These are phyloP conservation scores for Madurella mycetomatis DNA, from an alignment of 2,329 filamentous ascomycete genomes.

Conservation along the genomic window DNA sequence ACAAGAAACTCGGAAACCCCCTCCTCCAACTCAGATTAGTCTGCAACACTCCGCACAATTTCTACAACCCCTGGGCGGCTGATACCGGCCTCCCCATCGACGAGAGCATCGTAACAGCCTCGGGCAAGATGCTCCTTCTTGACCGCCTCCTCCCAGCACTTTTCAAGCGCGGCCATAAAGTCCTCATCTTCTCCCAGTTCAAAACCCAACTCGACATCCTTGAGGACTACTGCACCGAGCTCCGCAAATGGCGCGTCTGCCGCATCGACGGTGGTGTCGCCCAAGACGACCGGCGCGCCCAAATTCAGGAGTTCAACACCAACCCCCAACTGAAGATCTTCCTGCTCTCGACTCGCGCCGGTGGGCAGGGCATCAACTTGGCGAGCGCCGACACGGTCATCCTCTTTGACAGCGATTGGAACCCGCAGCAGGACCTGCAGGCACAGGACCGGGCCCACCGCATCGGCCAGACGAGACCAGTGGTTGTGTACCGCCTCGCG, in stretches of 20 bases:
- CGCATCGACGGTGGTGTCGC: constrained; percentile 87
- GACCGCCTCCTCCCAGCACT: constrained; percentile 78
- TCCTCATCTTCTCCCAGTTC: constrained; percentile 96
- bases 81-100: constrained; percentile 60
- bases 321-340: constrained; percentile 69
- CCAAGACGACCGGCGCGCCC: constrained; percentile 64
- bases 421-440: constrained; percentile 94
- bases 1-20: constrained; percentile 90
- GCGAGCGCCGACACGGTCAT: constrained; percentile 89
- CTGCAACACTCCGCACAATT: constrained; percentile 93
- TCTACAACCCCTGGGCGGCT: constrained; percentile 82
- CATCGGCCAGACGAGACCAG: constrained; percentile 87
- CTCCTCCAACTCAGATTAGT: constrained; percentile 87
- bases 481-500: constrained; percentile 88
- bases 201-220: constrained; percentile 90
- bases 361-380: constrained; percentile 93
- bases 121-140: constrained; percentile 92
- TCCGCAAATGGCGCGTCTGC: constrained; percentile 76
- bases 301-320: constrained; percentile 70
- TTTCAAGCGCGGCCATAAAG: constrained; percentile 73
- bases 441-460: constrained; percentile 93
- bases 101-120: constrained; percentile 77
- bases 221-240: constrained; percentile 74
- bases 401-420: constrained; percentile 85
- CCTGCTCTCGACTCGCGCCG: constrained; percentile 82